Evolutionary conservation across 225 moss, liverwort and hornwort species (phyloP), one percentile per base, ranked within the genome.

Genomic region (Straminergon stramineum): DNA sequence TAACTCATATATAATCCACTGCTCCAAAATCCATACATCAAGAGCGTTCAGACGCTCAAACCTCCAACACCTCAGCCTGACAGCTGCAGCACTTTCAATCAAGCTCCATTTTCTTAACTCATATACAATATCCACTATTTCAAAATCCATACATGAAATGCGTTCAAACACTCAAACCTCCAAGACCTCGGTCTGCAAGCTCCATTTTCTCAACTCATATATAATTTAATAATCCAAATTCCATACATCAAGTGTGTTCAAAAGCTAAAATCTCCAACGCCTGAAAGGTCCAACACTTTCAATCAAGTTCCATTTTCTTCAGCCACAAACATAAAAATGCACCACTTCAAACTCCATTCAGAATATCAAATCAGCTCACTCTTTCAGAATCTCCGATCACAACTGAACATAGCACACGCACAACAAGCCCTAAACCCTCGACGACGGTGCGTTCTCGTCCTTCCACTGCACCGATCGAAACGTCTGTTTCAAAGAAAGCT

Each of bases 361-460:
- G 58, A 58, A 17, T 39, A 58, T 55, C n/a, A 84, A 68, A 85
- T 68, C 75, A 88, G 68, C 76, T 91, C 65, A 67, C 21, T 67
- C 58, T 58, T 81, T 73, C 70, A 81, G 41, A 84, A 69, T 52
- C 62, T 62, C 24, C 26, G 67, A 90, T 41, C 28, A 31, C 74
- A 74, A 17, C 52, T 61, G 15, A 82, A 62, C 51, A 56, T 34
- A 41, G 45, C 13, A 32, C 22, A 70, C 7, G 35, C 61, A 57
- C 26, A 82, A 61, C 78, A 84, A 84, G 66, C 75, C 87, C 84
- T 81, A 90, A 90, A 85, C 90, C 75, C 91, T 89, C 69, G 17
- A 8, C 16, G 9, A 69, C 61, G 35, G 10, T 58, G 37, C 35
- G 34, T 68, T 81, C 65, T 75, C 48, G 34, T 17, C 35, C 60